A percentile compares a stretch with the other conserved stretches of the same genome.
These are phyloP conservation scores for Paratinospora sagittata DNA, from an alignment of 164 flowering plant species.

Conservation along the genomic window DNA sequence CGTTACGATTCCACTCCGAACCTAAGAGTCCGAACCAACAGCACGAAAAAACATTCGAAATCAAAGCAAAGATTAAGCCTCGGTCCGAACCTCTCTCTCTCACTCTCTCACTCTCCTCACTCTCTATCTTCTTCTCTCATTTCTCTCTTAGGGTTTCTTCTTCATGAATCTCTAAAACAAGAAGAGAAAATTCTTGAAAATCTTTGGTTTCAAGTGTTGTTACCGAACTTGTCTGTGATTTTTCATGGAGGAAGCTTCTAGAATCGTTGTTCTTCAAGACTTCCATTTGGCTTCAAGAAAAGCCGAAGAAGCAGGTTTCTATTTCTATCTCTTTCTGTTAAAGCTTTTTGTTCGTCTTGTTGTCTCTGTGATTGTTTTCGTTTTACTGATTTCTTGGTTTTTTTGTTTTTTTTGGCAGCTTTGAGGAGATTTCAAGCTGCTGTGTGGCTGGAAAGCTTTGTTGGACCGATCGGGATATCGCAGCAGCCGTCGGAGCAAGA, in stretches of 20 bases:
- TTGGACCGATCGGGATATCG: constrained; percentile 68
- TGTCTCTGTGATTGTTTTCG: not conserved
- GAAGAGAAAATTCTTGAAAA: not conserved
- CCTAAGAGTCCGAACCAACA: constrained; percentile 10
- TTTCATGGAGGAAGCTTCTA: constrained; percentile 39
- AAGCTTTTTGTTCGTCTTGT: not conserved
- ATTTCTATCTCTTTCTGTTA: not conserved
- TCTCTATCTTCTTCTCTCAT: too few species aligned
- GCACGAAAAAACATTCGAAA: too few species aligned
- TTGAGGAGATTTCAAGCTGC: constrained; percentile 66
- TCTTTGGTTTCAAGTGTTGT: not conserved
- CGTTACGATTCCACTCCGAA: constrained; percentile 39
- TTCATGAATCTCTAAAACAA: too few species aligned
- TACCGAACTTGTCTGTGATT: not conserved
- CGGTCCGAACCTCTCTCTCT: constrained; percentile 8
- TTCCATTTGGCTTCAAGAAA: constrained; percentile 72
- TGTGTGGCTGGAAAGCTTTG: constrained; percentile 63
- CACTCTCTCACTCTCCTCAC: constrained; percentile 7
- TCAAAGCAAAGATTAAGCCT: too few species aligned
- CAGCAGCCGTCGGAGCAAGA: constrained; percentile 65
- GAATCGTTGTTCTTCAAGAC: constrained; percentile 37
- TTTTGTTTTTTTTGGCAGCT: constrained; percentile 39
- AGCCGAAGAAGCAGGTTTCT: constrained; percentile 78
- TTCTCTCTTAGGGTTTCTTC: not conserved
- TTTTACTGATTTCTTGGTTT: not conserved